phyloP scores from a whole-genome alignment of 106 monocot genomes.

The Iris macrosiphon region DNA sequence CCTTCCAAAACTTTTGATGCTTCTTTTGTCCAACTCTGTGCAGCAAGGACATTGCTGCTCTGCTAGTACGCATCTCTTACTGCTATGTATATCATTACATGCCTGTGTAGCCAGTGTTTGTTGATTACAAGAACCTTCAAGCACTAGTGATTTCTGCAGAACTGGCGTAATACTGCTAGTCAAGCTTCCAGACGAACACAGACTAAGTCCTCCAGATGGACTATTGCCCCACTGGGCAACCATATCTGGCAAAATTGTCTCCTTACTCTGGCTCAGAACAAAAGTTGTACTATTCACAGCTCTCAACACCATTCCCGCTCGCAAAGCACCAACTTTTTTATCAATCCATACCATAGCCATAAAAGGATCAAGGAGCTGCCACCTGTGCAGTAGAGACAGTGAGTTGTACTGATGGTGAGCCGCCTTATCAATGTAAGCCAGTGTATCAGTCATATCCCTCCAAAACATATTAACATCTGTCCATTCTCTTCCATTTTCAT shows the following conservation, averaged over 20 bases:
- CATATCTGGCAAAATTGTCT: background rate
- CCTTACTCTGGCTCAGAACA: constrained; percentile 17
- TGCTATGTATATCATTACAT: too few species aligned
- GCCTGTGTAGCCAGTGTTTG: too few species aligned
- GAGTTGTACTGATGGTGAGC: constrained; percentile 10
- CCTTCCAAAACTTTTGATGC: constrained; percentile 10
- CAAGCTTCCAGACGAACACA: background rate
- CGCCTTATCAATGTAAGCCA: constrained; percentile 35
- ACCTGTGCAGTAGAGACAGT: constrained; percentile 37
- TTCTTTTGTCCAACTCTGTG: background rate
- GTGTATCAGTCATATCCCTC: constrained; percentile 48
- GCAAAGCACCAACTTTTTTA: constrained; percentile 54
- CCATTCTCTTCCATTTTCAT: constrained; percentile 60
- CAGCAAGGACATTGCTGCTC: constrained; percentile 2
- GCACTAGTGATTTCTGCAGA: too few species aligned
- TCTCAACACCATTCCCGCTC: constrained; percentile 39
- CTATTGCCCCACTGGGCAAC: background rate
- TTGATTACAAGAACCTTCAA: too few species aligned
- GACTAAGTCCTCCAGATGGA: background rate
- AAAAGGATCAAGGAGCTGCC: constrained; percentile 83
- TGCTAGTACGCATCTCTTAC: too few species aligned
- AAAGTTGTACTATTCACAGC: constrained; percentile 44
- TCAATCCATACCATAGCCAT: constrained; percentile 69
- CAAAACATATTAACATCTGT: constrained; percentile 51
- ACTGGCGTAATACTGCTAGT: too few species aligned